These are phyloP conservation scores for Pyrenophora tritici-repentis DNA, from an alignment of 2,329 filamentous ascomycete genomes.

Conservation along the genomic window DNA sequence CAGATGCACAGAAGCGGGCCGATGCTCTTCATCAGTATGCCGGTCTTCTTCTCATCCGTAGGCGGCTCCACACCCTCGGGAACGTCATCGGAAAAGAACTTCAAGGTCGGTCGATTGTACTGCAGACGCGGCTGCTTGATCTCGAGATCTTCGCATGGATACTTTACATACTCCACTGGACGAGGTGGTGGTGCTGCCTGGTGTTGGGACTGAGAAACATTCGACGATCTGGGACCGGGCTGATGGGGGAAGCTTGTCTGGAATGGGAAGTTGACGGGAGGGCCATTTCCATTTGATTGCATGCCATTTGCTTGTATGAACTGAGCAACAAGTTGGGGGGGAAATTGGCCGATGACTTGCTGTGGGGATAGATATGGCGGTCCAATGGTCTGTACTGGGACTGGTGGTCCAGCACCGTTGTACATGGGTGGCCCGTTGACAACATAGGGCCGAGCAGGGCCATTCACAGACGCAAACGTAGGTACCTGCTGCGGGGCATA, in stretches of 20 bases:
- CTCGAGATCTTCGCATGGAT: constrained; percentile 93
- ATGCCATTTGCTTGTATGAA: constrained; percentile 21
- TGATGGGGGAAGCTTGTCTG: constrained; percentile 52
- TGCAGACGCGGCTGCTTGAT: constrained; percentile 69
- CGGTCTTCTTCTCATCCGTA: constrained; percentile 48
- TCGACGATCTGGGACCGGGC: constrained; percentile 45
- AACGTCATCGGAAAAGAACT: constrained; percentile 73
- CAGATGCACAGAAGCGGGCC: constrained; percentile 86
- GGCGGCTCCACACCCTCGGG: constrained; percentile 45
- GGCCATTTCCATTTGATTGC: constrained; percentile 23
- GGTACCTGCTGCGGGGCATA: constrained; percentile 71
- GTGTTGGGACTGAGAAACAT: constrained; percentile 49
- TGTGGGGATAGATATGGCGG: constrained; percentile 15
- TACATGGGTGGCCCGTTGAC: constrained; percentile 7
- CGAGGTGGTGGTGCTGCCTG: constrained; percentile 59
- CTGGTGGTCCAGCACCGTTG: constrained; percentile 8
- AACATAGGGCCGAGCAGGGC: constrained; percentile 10
- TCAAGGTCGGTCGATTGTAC: constrained; percentile 72
- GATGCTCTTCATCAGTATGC: constrained; percentile 82
- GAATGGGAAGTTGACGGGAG: constrained; percentile 32
- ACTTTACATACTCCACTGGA: constrained; percentile 70
- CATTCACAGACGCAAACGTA: constrained; percentile 9
- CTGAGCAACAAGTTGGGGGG: constrained; percentile 28
- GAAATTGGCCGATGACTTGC: constrained; percentile 22
- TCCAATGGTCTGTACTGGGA: constrained; percentile 1